phyloP scores from a whole-genome alignment of 176 grass and related monocot species.

The Metroxylon sagu region DNA sequence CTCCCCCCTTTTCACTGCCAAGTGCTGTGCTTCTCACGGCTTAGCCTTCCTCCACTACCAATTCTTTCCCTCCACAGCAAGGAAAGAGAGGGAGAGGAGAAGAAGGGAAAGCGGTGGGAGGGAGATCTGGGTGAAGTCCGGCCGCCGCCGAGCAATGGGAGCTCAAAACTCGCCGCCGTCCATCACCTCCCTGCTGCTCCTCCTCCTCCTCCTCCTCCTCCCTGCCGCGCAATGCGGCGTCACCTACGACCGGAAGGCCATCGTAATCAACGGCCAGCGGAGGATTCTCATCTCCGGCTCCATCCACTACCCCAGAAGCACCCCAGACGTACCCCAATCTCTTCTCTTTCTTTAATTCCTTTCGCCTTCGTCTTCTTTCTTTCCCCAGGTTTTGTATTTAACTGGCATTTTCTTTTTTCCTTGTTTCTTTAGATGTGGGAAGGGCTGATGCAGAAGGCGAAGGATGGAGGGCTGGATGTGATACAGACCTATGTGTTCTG shows the following conservation, averaged over 20 bases:
- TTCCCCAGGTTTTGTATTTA: background rate
- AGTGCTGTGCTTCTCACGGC: slow-evolving; percentile 1
- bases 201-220: slow-evolving; percentile 16
- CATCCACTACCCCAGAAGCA: slow-evolving; percentile 97
- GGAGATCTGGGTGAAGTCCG: slow-evolving; percentile 23
- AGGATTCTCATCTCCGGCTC: slow-evolving; percentile 96
- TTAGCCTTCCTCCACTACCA: slow-evolving; percentile 18
- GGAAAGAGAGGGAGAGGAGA: slow-evolving; percentile 7
- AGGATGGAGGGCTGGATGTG: slow-evolving; percentile 94
- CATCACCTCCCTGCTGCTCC: slow-evolving; percentile 6
- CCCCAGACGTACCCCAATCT: slow-evolving; percentile 62
- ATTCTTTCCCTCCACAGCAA: background rate
- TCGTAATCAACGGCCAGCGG: slow-evolving; percentile 75
- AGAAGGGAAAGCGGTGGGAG: slow-evolving; percentile 20
- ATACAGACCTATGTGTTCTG: slow-evolving; percentile 98
- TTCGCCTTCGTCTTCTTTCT: background rate
- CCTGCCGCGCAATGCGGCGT: slow-evolving; percentile 46
- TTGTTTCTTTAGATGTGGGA: slow-evolving; percentile 81
- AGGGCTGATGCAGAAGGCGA: slow-evolving; percentile 84
- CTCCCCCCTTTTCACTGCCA: slow-evolving; percentile 11
- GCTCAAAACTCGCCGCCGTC: slow-evolving; percentile 12
- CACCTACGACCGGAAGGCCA: slow-evolving; percentile 79
- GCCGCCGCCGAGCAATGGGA: slow-evolving; percentile 16
- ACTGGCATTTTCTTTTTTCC: slow-evolving; percentile 1
- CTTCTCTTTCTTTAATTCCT: background rate